These are phyloP conservation scores for Russula dissimulans DNA, from an alignment of 768 basidiomycete genomes.

Conservation along the genomic window DNA sequence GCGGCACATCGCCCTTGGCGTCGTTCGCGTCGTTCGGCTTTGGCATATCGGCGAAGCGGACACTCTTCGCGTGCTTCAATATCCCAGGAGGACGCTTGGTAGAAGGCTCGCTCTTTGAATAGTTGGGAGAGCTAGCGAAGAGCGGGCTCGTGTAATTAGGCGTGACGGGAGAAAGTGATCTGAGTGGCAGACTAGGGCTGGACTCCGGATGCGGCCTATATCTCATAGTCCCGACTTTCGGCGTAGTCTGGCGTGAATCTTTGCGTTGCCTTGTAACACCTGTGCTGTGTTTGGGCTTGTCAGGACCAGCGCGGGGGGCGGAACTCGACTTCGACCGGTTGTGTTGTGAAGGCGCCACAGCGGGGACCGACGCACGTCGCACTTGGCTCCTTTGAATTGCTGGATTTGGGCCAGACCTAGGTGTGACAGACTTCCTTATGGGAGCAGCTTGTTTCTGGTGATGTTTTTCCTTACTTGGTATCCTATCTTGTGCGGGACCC, in stretches of 20 bases:
- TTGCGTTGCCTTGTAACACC: not conserved
- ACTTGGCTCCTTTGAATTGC: not conserved
- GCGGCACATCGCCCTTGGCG: not conserved
- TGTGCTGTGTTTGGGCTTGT: not conserved
- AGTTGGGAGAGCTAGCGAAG: not conserved
- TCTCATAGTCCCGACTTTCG: not conserved
- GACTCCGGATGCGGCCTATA: not conserved
- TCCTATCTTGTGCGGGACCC: not conserved
- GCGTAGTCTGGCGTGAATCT: not conserved
- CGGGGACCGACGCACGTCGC: conserved; percentile 10
- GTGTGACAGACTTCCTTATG: conserved; percentile 4
- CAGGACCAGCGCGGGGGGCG: conserved; percentile 6
- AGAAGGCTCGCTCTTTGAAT: not conserved
- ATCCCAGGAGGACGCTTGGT: conserved; percentile 13
- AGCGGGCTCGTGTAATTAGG: not conserved
- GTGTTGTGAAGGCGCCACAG: not conserved
- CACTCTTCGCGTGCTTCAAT: conserved; percentile 19
- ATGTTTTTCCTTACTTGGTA: not conserved
- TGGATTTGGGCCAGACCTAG: not conserved
- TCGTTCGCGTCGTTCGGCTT: not conserved
- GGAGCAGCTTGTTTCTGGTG: not conserved
- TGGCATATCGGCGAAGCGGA: conserved; percentile 17
- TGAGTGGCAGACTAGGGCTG: not conserved
- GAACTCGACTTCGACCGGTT: conserved; percentile 10
- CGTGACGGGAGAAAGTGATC: not conserved